Conservation (phyloP, 805 yeast genomes). For the Sugiyamaella boreocaroliniensis region DNA sequence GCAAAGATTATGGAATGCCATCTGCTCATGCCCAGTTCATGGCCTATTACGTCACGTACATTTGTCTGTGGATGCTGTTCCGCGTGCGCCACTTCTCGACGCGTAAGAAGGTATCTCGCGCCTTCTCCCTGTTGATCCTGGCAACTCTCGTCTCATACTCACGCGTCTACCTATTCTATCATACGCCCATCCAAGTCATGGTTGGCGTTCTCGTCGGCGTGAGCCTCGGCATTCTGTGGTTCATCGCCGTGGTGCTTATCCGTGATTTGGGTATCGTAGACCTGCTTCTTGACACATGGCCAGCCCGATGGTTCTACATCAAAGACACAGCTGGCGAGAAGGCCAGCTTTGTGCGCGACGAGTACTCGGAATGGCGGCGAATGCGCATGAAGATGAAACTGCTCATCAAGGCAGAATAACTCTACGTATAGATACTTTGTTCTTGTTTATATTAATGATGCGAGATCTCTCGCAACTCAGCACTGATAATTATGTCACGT, state of each 20-base stretch:
- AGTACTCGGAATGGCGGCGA: constrained; percentile 28
- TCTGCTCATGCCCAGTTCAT: constrained; percentile 94
- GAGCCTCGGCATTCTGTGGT: constrained; percentile 53
- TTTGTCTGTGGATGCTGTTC: constrained; percentile 29
- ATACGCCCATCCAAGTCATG: constrained; percentile 61
- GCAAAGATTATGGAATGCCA: constrained; percentile 86
- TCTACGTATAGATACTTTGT: neutral
- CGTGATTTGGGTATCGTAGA: constrained; percentile 65
- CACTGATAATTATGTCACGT: too few species aligned
- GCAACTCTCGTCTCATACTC: constrained; percentile 52
- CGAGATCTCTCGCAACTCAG: too few species aligned
- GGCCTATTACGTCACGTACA: constrained; percentile 59
- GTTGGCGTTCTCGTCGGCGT: constrained; percentile 67
- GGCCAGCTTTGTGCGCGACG: constrained; percentile 26
- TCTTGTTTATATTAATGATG: neutral
- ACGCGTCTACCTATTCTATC: constrained; percentile 73
- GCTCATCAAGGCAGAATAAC: constrained; percentile 20
- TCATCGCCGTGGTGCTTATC: constrained; percentile 42
- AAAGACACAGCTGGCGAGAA: constrained; percentile 34
- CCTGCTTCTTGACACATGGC: constrained; percentile 54
- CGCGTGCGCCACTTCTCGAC: constrained; percentile 28
- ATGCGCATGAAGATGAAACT: constrained; percentile 24
- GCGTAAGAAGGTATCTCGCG: constrained; percentile 23
- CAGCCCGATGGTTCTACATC: constrained; percentile 38
- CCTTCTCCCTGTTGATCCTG: constrained; percentile 18